A percentile compares a stretch with the other conserved stretches of the same genome.
phyloP scores from a whole-genome alignment of 257 asterid genomes.

The Parsonsia alboflavescens region DNA sequence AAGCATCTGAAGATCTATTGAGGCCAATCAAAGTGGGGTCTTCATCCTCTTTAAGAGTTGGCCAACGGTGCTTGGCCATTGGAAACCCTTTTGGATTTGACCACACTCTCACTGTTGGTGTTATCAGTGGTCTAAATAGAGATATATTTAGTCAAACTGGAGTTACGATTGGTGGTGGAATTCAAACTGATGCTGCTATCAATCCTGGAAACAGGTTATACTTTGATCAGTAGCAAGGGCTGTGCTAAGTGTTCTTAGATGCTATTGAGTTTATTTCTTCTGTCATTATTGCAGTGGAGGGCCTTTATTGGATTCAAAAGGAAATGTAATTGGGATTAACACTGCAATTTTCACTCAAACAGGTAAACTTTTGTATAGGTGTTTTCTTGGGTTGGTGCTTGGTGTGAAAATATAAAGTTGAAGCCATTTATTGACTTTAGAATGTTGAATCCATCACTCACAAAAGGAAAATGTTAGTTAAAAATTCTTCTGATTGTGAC shows the following conservation, averaged over 20 bases:
- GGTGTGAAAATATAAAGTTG: background rate
- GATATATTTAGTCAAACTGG: conserved; percentile 94
- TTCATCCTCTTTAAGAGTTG: conserved; percentile 78
- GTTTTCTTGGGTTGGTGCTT: background rate
- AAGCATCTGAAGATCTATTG: conserved; percentile 72
- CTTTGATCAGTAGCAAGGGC: background rate
- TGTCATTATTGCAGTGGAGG: conserved; percentile 67
- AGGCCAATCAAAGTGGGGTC: conserved; percentile 71
- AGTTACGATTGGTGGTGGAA: conserved; percentile 93
- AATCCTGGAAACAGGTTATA: conserved; percentile 95
- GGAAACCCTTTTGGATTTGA: conserved; percentile 99
- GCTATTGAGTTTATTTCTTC: conserved; percentile 4
- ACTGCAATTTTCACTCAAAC: conserved; percentile 96
- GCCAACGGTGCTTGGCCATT: conserved; percentile 91
- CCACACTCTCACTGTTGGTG: conserved; percentile 96
- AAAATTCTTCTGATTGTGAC: conserved; percentile 16
- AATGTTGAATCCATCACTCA: background rate
- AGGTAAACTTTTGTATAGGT: conserved; percentile 31
- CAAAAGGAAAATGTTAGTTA: background rate
- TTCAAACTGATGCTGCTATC: conserved; percentile 98
- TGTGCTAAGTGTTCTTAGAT: background rate
- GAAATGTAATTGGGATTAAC: conserved; percentile 86
- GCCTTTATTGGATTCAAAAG: conserved; percentile 87
- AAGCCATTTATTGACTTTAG: background rate
- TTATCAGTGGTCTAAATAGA: conserved; percentile 88